Conservation (phyloP, 2,329 filamentous ascomycete species). For the Tolypocladium ophioglossoides region DNA sequence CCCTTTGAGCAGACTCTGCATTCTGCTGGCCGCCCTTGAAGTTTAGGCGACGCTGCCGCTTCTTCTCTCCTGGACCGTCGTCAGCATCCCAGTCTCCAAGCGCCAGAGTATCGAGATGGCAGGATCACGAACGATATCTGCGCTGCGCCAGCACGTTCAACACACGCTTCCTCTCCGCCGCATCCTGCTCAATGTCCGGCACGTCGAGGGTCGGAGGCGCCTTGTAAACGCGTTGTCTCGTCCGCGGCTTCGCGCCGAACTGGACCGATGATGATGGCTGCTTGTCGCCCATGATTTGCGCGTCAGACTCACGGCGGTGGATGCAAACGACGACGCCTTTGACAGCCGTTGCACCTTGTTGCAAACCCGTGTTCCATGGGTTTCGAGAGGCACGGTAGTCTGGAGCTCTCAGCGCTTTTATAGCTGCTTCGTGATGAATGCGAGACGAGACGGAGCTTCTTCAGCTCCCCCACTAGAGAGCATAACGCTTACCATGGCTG, state of each 20-base stretch:
- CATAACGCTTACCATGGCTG: not conserved
- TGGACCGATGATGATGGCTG: not conserved
- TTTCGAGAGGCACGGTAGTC: not conserved
- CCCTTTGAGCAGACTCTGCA: not conserved
- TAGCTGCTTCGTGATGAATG: not conserved
- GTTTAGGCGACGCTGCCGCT: constrained; percentile 18
- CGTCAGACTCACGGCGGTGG: not conserved
- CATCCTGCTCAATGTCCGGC: constrained; percentile 38
- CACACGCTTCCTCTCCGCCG: constrained; percentile 40
- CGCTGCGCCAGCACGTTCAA: constrained; percentile 44
- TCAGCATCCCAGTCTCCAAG: not conserved
- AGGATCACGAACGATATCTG: constrained; percentile 31
- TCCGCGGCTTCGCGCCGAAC: constrained; percentile 13
- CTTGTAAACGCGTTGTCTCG: constrained; percentile 30
- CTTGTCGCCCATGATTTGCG: not conserved
- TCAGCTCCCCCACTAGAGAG: not conserved
- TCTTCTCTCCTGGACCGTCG: constrained; percentile 19
- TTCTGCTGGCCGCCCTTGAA: constrained; percentile 6
- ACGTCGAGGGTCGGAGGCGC: constrained; percentile 28
- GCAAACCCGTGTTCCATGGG: not conserved
- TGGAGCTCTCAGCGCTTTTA: not conserved
- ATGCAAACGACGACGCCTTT: not conserved
- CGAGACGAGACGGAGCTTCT: not conserved
- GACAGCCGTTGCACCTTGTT: not conserved
- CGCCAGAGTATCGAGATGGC: not conserved